phyloP scores from a whole-genome alignment of 176 grass and related monocot species.

The Carex parvula region DNA sequence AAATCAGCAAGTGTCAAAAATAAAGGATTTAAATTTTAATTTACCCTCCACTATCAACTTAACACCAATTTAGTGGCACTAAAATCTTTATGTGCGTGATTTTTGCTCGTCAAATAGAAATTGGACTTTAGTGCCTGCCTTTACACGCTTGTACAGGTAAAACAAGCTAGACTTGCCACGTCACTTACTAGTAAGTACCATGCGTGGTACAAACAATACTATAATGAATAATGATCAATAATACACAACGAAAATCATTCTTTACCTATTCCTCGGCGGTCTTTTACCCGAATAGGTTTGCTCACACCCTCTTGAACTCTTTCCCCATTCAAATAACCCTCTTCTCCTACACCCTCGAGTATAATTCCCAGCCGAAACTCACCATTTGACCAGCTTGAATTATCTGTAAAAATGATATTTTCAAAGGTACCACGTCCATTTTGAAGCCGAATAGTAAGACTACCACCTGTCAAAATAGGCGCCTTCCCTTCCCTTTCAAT shows the following conservation, averaged over 20 bases:
- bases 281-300: not conserved
- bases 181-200: not conserved
- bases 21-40: too few species aligned
- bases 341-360: not conserved
- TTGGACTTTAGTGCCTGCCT: too few species aligned
- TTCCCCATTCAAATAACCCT: not conserved
- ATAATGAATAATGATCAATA: not conserved
- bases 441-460: not conserved
- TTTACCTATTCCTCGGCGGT: slow-evolving; percentile 18
- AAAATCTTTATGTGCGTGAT: not conserved
- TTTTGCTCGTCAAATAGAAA: too few species aligned
- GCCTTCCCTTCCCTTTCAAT: not conserved
- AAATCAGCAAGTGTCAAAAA: too few species aligned
- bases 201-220: not conserved
- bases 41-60: not conserved
- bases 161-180: not conserved
- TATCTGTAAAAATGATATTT: not conserved
- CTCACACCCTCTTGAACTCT: slow-evolving; percentile 12
- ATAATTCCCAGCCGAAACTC: not conserved
- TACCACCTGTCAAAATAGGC: not conserved
- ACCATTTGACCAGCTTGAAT: slow-evolving; percentile 2
- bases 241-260: not conserved
- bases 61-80: not conserved
- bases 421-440: not conserved
- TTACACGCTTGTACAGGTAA: too few species aligned